Base-by-base conservation (phyloP, 305 asterid genomes). In the Caryopteris hybrid region DNA sequence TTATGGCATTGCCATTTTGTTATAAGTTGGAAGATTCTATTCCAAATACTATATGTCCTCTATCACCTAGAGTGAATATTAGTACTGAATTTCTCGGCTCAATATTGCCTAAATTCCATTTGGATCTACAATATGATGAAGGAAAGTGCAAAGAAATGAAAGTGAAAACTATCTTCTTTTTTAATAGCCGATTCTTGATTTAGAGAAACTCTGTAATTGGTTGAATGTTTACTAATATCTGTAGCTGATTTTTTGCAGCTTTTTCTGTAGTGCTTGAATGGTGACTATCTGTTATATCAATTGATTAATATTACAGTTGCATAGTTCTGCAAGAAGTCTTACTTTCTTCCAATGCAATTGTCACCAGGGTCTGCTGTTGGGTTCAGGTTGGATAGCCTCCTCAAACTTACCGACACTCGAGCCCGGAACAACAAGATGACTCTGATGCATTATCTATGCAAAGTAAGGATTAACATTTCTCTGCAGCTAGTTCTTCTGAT, bases 401-500 rank as follows among this genome's bases (percentile, higher is more conserved):
- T 92, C 54, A 92, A 92, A 86, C 96, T 92, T 65, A 92, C 91
- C 1, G 98, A 92, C 50, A 92, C 97, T 25, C 97, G 98, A 74
- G 98, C 96, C 68, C 78, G 91, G 68, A 88, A 92, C 86, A 92
- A 88, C 77, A 92, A 89, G 84, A 89, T 92, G 96, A 92, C 98
- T 36, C 90, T 92, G 72, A 92, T 92, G 98, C 97, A 92, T 74
- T 92, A 92, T 81, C 90, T 92, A 71, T 92, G 98, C 88, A 92
- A 92, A 95, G 98, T 90, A 70, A 36, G 46, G 36, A 60, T 74
- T 33, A 20, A 34, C 52, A 47, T 59, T 52, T 52, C 13, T 61
- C 16, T 66, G 70, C 48, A 18, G 45, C 52, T 54, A 16, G 33
- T 66, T 74, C 52, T 63, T 39, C 76, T 34, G 63, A 70, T 66